Evolutionary conservation across 257 asterid species (phyloP).

Genomic region (Leptodermis oblonga): DNA sequence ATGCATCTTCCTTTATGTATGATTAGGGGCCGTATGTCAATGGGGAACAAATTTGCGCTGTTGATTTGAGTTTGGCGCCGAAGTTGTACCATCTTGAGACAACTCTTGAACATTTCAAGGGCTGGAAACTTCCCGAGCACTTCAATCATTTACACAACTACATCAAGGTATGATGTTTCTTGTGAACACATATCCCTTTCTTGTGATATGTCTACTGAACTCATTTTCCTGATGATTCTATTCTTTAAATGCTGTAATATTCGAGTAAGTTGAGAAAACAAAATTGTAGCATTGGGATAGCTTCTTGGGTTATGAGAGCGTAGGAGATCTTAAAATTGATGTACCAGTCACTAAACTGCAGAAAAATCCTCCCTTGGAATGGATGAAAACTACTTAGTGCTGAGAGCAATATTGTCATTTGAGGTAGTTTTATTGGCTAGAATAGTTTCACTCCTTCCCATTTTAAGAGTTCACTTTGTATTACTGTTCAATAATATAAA

Average conservation of each 20-base stretch:
- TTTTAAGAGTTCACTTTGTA: too few relatives aligned
- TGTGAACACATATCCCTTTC: background rate
- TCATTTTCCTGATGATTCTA: background rate
- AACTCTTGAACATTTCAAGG: conserved; percentile 69
- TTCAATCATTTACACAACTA: conserved; percentile 53
- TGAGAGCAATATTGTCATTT: too few relatives aligned
- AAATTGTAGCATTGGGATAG: background rate
- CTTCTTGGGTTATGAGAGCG: too few relatives aligned
- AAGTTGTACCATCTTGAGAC: conserved; percentile 67
- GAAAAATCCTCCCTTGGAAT: too few relatives aligned
- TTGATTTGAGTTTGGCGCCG: conserved; percentile 71
- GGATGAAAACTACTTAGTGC: too few relatives aligned
- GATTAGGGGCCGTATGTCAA: conserved; percentile 63
- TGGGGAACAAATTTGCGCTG: conserved; percentile 56
- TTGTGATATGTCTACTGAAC: background rate
- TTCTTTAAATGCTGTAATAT: background rate
- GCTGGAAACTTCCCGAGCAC: conserved; percentile 63
- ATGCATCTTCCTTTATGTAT: conserved; percentile 1
- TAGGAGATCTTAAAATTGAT: too few relatives aligned
- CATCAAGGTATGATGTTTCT: conserved; percentile 41
- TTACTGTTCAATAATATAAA: too few relatives aligned
- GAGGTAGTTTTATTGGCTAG: too few relatives aligned
- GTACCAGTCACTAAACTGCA: too few relatives aligned
- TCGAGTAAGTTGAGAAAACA: background rate
- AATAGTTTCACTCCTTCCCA: too few relatives aligned